Conservation (phyloP, 768 basidiomycete species). For the Collybiopsis luxurians region DNA sequence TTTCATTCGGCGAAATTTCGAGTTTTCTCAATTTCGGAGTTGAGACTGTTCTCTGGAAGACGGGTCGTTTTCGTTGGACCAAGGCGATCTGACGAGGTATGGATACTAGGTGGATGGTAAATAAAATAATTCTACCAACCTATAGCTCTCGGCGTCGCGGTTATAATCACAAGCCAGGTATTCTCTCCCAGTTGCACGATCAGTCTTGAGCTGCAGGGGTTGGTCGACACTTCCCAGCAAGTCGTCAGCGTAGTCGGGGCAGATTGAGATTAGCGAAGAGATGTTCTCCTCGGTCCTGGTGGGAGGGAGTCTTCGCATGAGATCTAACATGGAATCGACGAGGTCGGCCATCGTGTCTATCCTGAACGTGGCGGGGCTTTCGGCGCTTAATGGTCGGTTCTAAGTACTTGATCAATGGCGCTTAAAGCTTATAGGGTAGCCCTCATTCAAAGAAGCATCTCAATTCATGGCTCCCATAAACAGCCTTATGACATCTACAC, state of each 20-base stretch:
- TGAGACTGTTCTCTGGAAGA: slow-evolving; percentile 86
- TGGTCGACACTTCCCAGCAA: slow-evolving; percentile 93
- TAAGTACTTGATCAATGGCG: too few relatives aligned
- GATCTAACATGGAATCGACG: slow-evolving; percentile 91
- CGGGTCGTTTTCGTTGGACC: slow-evolving; percentile 96
- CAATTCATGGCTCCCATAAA: too few relatives aligned
- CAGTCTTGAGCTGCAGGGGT: slow-evolving; percentile 78
- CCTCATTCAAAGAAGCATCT: too few relatives aligned
- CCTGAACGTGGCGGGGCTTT: too few relatives aligned
- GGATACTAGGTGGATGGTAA: too few relatives aligned
- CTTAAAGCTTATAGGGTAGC: too few relatives aligned
- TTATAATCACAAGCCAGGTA: slow-evolving; percentile 96
- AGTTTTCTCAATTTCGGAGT: slow-evolving; percentile 83
- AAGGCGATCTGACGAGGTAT: slow-evolving; percentile 99
- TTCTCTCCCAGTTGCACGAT: slow-evolving; percentile 79
- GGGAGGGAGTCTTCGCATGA: slow-evolving; percentile 93
- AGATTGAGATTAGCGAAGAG: slow-evolving; percentile 72
- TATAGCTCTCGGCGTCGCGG: slow-evolving; percentile 85
- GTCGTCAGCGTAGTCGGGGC: slow-evolving; percentile 94
- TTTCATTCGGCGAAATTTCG: slow-evolving; percentile 92
- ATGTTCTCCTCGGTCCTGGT: slow-evolving; percentile 87
- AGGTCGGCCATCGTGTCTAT: slow-evolving; percentile 67
- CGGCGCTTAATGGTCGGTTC: too few relatives aligned
- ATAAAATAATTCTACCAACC: slow-evolving; percentile 37
- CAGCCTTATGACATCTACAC: too few relatives aligned